phyloP scores from a whole-genome alignment of 1,284 basidiomycete species.

The Wallemia ichthyophaga region DNA sequence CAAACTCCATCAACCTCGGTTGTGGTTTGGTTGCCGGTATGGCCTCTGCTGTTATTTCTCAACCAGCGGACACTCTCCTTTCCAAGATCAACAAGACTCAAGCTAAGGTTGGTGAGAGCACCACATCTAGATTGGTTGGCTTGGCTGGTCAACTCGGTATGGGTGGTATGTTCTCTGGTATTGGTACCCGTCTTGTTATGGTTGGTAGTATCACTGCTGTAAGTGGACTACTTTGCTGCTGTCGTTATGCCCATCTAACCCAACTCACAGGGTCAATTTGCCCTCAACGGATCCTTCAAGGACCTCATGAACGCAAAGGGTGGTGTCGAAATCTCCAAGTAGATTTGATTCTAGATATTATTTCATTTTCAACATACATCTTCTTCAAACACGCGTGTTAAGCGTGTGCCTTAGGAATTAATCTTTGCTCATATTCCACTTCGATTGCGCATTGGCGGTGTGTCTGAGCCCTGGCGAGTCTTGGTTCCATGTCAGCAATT shows the following conservation, averaged over 20 bases:
- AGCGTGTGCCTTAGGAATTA: too few species aligned
- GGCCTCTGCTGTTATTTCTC: slow-evolving; percentile 23
- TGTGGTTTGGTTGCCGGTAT: slow-evolving; percentile 25
- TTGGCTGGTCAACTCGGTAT: slow-evolving; percentile 21
- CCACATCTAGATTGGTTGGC: slow-evolving; percentile 19
- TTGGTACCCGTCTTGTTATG: slow-evolving; percentile 18
- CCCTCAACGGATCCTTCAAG: slow-evolving; percentile 23
- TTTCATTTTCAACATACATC: neutral
- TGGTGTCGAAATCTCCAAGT: slow-evolving; percentile 15
- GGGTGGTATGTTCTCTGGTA: slow-evolving; percentile 23
- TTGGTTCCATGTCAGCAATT: neutral
- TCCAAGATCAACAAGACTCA: slow-evolving; percentile 29
- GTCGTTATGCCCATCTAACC: too few species aligned
- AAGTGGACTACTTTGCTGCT: neutral
- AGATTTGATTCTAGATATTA: neutral
- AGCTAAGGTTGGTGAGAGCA: slow-evolving; percentile 23
- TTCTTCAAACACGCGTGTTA: too few species aligned
- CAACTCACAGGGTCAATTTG: slow-evolving; percentile 9
- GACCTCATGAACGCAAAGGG: slow-evolving; percentile 20
- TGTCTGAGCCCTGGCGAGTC: neutral
- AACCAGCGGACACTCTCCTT: slow-evolving; percentile 24
- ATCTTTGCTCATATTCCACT: too few species aligned
- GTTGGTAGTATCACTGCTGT: slow-evolving; percentile 24
- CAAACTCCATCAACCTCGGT: slow-evolving; percentile 18
- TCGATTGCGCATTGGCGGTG: neutral